phyloP scores from a whole-genome alignment of 202 grass and related monocot genomes.

The Musa balbisiana region DNA sequence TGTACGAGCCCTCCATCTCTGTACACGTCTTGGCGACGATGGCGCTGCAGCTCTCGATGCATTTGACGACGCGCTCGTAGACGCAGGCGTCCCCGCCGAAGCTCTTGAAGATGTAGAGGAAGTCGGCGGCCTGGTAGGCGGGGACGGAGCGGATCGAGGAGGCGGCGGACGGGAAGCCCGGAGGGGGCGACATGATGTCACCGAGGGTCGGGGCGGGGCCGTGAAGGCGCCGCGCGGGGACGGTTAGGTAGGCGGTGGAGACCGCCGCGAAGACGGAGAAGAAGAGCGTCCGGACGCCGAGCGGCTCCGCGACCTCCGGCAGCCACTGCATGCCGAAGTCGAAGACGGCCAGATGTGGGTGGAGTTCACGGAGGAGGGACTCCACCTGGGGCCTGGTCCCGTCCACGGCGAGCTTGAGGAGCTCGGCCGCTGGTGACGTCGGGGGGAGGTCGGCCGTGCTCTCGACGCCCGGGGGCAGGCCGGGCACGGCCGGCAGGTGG shows the following conservation, averaged over 20 bases:
- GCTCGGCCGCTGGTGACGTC: conserved; percentile 12
- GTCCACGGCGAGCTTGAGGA: conserved; percentile 40
- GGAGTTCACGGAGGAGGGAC: conserved; percentile 15
- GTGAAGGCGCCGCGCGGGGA: conserved; percentile 19
- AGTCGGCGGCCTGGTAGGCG: conserved; percentile 31
- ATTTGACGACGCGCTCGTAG: conserved; percentile 8
- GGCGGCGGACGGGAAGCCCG: conserved; percentile 19
- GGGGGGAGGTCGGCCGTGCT: conserved; percentile 31
- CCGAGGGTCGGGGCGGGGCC: not conserved
- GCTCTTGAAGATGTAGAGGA: conserved; percentile 33
- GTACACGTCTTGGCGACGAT: conserved; percentile 28
- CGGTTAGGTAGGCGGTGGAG: not conserved
- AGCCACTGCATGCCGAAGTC: conserved; percentile 44
- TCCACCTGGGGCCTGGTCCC: conserved; percentile 28
- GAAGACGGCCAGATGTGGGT: conserved; percentile 29
- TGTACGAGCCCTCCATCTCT: conserved; percentile 37
- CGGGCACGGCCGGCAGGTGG: conserved; percentile 19
- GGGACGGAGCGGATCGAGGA: conserved; percentile 27
- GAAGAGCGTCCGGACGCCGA: conserved; percentile 25
- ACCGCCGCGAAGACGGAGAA: conserved; percentile 33
- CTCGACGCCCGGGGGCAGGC: conserved; percentile 19
- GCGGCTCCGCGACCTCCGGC: conserved; percentile 1
- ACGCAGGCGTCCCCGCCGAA: conserved; percentile 14
- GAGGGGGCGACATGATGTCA: conserved; percentile 15
- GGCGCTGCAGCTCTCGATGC: conserved; percentile 3